Evolutionary conservation across 805 yeast species (phyloP), one percentile per base, ranked within the genome.

Genomic region (Metschnikowia lochheadii): DNA sequence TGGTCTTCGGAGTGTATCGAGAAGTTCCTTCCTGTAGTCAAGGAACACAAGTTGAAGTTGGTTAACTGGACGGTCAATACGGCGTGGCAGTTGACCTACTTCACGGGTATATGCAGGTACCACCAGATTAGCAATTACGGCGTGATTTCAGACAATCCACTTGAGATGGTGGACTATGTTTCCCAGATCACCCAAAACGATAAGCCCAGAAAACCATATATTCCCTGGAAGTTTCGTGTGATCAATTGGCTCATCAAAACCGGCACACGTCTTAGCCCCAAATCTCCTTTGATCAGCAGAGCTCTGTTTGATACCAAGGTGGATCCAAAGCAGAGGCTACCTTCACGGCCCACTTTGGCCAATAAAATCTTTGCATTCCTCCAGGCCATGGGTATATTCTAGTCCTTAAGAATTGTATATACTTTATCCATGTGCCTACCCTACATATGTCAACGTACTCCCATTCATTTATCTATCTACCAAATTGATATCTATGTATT

Each of bases 61-160:
- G 70, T 59, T 49, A 60, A 69, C 17, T 73, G 77, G 78, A 73
- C 78, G 8, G 56, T 73, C 42, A 73, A 73, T 54, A 67, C 53
- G 37, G 48, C 44, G n/a, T 51, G 51, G n/a, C 77, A 73, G 51
- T 67, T 59, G 42, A 66, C 69, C 32, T 71, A 71, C 56, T 63
- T 72, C 42, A 46, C 44, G 18, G 57, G 53, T 15, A 47, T 72
- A 15, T 68, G 73, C 35, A 49, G 49, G 40, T 37, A 47, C 4
- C 64, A 66, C 15, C 44, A 52, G 2, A 40, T 73, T 8, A 38
- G 48, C 2, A 72, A 70, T 40, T 72, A 63, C 50, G 78, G 76
- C 0, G 55, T 73, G 10, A 65, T 73, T 36, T 50, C 67, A 5
- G 78, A 73, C 49, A 51, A 50, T 29, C 77, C 78, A 0, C 75